Base-by-base conservation (phyloP, 78 protist species). In the Dictyostelium firmibasis region DNA sequence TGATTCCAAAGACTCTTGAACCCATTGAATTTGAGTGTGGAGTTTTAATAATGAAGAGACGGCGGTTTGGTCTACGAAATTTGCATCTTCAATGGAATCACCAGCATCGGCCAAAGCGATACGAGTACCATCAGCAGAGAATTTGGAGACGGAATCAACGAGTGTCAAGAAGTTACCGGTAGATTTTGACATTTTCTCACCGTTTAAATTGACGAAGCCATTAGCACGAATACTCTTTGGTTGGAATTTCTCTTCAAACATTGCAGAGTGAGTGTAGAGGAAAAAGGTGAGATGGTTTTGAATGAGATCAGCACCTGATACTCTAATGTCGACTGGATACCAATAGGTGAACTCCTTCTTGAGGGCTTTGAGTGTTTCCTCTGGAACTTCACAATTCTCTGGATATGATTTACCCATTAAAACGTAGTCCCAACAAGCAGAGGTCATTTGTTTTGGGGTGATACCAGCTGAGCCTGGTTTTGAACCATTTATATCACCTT, bases 101-200 rank as follows among this genome's bases (percentile, higher is more conserved):
- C 99, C 99, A 14, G 99, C 97, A 38, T 98, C 99, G 11, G 99
- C 99, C 14, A 99, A 96, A 16, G 99, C 99, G 25, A 99, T 47
- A 53, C 99, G 98, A 74, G 97, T 97, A 43, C 98, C 99, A 84
- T 99, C 99, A 18, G 97, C 94, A 3, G 95, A 85, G 96, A 43
- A 98, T 35, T 70, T 7, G 3, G 82, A 44, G 57, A 92, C n/a
- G 11, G 97, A 95, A 13, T 93, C 96, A 35, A 14, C 33, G 43
- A 99, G 92, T 14, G 99, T 97, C 83, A 98, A 25, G 96, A 99
- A 99, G 97, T 99, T 99, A 81, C 99, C 99, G 3, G 98, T 98
- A 10, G 97, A 82, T 97, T 99, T 99, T 41, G 99, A 95, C 99
- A 99, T 99, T 97, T 99, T 99, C 18, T 89, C 99, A 11, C 84